Percentiles rank a stretch among this genome's conserved stretches.
Evolutionary conservation across 2,329 filamentous ascomycete genomes (phyloP).

Genomic region (Monosporascus sp.): DNA sequence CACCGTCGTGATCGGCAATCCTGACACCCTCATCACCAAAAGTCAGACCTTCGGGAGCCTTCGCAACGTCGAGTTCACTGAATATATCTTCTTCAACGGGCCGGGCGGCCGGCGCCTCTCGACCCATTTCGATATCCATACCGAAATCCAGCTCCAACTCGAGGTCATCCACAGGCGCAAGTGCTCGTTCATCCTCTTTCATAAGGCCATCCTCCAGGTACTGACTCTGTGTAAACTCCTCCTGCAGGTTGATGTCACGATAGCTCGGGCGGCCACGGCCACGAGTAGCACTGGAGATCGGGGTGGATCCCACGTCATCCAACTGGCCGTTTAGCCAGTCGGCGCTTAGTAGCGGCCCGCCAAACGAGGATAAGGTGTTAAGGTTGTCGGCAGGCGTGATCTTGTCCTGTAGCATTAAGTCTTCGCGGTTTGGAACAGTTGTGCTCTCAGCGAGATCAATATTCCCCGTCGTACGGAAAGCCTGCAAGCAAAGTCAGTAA

Average conservation of each 20-base stretch:
- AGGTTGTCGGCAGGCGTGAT: constrained; percentile 87
- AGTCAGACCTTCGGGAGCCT: constrained; percentile 50
- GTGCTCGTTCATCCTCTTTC: constrained; percentile 51
- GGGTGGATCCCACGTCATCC: constrained; percentile 53
- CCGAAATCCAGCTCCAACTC: constrained; percentile 72
- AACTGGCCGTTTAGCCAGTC: constrained; percentile 76
- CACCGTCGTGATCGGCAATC: constrained; percentile 60
- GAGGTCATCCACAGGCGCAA: constrained; percentile 59
- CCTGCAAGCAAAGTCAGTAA: constrained; percentile 49
- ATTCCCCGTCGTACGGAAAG: constrained; percentile 89
- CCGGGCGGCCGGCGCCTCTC: constrained; percentile 69
- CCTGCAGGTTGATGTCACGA: constrained; percentile 63
- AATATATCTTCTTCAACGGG: constrained; percentile 66
- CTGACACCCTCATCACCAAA: constrained; percentile 50
- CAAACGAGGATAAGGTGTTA: constrained; percentile 46
- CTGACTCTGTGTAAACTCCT: constrained; percentile 71
- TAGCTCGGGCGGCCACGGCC: constrained; percentile 40
- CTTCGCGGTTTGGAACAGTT: constrained; percentile 75
- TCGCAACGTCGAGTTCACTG: constrained; percentile 57
- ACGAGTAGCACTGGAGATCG: constrained; percentile 52
- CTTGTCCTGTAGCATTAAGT: constrained; percentile 82
- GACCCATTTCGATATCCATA: constrained; percentile 80
- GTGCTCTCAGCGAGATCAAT: constrained; percentile 88
- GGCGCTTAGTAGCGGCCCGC: constrained; percentile 72
- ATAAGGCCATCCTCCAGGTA: constrained; percentile 65